Percentiles rank a stretch among this genome's conserved stretches.
Evolutionary conservation across 768 basidiomycete genomes (phyloP).

Genomic region (Suillus spraguei): DNA sequence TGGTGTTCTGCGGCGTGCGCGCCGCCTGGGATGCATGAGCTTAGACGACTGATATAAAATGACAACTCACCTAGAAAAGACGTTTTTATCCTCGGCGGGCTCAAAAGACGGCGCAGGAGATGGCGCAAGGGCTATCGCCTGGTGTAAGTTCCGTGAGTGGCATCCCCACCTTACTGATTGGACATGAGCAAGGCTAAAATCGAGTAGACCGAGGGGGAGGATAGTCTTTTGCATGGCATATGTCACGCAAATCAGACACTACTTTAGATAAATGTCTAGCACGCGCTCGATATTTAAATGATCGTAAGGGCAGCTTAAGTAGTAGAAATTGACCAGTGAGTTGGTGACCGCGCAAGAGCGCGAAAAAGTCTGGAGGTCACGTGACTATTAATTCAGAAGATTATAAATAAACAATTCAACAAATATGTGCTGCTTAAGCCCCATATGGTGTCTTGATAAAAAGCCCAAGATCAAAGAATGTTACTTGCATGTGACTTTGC

Average conservation of each 20-base stretch:
- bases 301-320: not conserved
- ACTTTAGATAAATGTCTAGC: not conserved
- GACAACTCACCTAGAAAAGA: slow-evolving; percentile 1
- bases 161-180: slow-evolving; percentile 13
- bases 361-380: not conserved
- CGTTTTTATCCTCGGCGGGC: not conserved
- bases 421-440: too few species aligned
- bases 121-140: slow-evolving; percentile 16
- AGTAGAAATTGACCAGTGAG: not conserved
- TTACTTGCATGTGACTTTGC: too few species aligned
- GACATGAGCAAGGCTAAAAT: slow-evolving; percentile 10
- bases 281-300: not conserved
- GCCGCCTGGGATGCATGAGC: slow-evolving; percentile 10
- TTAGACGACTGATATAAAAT: not conserved
- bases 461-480: too few species aligned
- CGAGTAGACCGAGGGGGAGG: slow-evolving; percentile 13
- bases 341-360: not conserved
- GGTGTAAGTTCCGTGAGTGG: slow-evolving; percentile 23
- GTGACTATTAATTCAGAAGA: too few species aligned
- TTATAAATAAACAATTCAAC: too few species aligned
- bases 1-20: not conserved
- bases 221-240: slow-evolving; percentile 1
- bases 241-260: not conserved
- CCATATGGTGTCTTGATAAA: too few species aligned
- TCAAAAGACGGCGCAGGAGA: slow-evolving; percentile 8